phyloP scores from a whole-genome alignment of 2,329 filamentous ascomycete genomes.

The Zasmidium citrigriseum region DNA sequence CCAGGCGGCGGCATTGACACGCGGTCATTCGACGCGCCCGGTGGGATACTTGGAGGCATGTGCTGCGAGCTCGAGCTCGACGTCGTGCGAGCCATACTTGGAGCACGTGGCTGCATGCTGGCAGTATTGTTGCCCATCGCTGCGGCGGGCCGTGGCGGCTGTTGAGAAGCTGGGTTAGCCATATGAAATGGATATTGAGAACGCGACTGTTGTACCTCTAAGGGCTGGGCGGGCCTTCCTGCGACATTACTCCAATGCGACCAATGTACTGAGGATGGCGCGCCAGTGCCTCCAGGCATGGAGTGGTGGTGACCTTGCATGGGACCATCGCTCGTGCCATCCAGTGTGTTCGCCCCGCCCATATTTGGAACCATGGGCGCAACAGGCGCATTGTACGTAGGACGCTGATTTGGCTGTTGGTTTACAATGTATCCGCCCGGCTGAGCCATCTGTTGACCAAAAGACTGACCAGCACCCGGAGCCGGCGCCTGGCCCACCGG shows the following conservation, averaged over 20 bases:
- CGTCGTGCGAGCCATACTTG: not conserved
- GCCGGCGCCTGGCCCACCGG: not conserved
- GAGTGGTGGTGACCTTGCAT: not conserved
- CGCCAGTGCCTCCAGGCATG: not conserved
- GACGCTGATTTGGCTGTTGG: too few relatives aligned
- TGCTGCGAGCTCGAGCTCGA: not conserved
- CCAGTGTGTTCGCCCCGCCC: not conserved
- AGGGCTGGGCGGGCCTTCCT: not conserved
- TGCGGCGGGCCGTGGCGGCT: too few relatives aligned
- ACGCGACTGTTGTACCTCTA: too few relatives aligned
- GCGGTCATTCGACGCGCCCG: too few relatives aligned
- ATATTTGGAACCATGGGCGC: not conserved
- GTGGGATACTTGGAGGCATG: not conserved
- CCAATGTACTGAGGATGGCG: not conserved
- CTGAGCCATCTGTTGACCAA: too few relatives aligned
- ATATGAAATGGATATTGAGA: too few relatives aligned
- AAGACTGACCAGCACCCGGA: too few relatives aligned
- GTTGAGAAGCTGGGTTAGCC: too few relatives aligned
- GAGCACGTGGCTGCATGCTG: not conserved
- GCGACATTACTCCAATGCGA: not conserved
- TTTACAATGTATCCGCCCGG: too few relatives aligned
- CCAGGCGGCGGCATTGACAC: not conserved
- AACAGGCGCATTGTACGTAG: too few relatives aligned
- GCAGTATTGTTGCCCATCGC: too few relatives aligned
- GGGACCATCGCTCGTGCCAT: not conserved